phyloP scores from a whole-genome alignment of 2,329 filamentous ascomycete genomes.

The Trichoderma lentiforme region DNA sequence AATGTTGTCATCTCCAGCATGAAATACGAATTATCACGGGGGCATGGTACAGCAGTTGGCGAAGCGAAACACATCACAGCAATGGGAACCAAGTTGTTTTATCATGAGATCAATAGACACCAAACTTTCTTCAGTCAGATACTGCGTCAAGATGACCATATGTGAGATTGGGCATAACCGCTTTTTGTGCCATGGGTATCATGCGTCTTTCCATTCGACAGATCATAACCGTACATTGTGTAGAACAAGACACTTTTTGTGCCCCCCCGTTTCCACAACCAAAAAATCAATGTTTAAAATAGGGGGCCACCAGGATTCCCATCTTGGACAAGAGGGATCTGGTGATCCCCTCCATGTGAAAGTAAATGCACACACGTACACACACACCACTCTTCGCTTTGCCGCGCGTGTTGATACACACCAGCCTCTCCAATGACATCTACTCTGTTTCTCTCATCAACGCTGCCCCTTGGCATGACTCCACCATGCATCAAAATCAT shows the following conservation, averaged over 20 bases:
- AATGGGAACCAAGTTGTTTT: background rate
- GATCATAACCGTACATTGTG: conserved; percentile 14
- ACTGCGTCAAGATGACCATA: background rate
- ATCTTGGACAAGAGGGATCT: background rate
- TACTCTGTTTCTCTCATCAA: background rate
- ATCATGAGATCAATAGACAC: background rate
- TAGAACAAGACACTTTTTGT: background rate
- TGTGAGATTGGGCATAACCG: background rate
- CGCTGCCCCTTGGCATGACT: background rate
- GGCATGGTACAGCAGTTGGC: background rate
- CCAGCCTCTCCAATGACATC: background rate
- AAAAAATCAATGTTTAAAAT: background rate
- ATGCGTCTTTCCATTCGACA: conserved; percentile 15
- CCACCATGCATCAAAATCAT: conserved; percentile 18
- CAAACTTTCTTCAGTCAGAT: background rate
- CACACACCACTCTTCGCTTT: background rate
- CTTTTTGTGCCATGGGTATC: conserved; percentile 14
- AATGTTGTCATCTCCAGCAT: background rate
- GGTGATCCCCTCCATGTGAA: background rate
- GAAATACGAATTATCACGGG: background rate
- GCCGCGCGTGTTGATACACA: background rate
- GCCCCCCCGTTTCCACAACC: background rate
- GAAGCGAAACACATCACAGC: background rate
- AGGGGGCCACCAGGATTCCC: background rate
- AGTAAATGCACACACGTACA: background rate